phyloP scores from a whole-genome alignment of 441 rosid genomes.

The Syzygium syzygioides region DNA sequence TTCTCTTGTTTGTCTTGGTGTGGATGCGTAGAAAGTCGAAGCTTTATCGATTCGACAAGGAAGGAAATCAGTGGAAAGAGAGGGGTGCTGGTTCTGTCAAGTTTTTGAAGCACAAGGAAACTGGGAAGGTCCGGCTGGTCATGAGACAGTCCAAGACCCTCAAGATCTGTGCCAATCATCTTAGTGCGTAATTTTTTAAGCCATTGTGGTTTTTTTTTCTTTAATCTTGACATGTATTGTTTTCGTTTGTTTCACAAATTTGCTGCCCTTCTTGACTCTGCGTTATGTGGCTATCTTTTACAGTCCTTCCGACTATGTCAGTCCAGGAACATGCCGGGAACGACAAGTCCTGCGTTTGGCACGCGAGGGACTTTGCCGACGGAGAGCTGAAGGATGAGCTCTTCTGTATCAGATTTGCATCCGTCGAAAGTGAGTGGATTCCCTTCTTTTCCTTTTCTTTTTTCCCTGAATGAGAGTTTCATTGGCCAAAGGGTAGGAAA shows the following conservation, averaged over 20 bases:
- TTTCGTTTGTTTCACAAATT: neutral
- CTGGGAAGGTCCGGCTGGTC: slow-evolving; percentile 68
- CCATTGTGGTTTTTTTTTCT: neutral
- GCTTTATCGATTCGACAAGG: slow-evolving; percentile 73
- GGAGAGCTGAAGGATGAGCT: slow-evolving; percentile 3
- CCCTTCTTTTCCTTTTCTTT: neutral
- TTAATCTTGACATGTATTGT: neutral
- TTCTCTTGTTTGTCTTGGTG: neutral
- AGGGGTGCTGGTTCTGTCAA: slow-evolving; percentile 80
- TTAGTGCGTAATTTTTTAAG: slow-evolving; percentile 30
- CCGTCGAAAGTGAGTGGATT: neutral
- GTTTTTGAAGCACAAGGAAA: slow-evolving; percentile 63
- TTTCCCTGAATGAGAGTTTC: neutral
- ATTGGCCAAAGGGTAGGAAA: neutral
- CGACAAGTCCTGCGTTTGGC: slow-evolving; percentile 4
- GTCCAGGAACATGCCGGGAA: slow-evolving; percentile 1
- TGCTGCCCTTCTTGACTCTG: neutral
- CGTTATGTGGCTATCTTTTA: neutral
- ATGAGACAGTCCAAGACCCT: slow-evolving; percentile 87
- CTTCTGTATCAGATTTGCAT: neutral
- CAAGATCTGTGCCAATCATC: slow-evolving; percentile 95
- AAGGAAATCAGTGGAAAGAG: slow-evolving; percentile 89
- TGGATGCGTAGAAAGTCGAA: slow-evolving; percentile 55
- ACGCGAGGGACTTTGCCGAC: neutral
- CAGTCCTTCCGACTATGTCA: slow-evolving; percentile 49